Evolutionary conservation across 139 green algal species (phyloP).

Genomic region (Auxenochlorella pyrenoidosa): DNA sequence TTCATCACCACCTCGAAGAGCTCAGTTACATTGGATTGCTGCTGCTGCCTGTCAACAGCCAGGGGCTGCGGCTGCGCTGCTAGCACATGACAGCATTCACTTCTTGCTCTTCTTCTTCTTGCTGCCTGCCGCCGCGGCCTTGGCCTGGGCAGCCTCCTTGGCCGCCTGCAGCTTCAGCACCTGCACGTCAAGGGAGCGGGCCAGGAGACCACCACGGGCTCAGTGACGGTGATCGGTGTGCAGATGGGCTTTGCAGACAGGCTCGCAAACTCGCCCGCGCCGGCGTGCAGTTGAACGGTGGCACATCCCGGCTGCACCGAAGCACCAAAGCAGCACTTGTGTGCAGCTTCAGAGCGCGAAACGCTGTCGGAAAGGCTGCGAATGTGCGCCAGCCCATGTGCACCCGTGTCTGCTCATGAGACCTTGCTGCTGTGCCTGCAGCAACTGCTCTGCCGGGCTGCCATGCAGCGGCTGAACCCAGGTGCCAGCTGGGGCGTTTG

Average conservation of each 20-base stretch:
- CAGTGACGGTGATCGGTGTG: too few species aligned
- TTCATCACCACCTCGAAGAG: neutral
- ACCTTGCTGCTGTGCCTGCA: too few species aligned
- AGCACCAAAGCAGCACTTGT: too few species aligned
- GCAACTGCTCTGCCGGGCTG: too few species aligned
- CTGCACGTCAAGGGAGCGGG: conserved; percentile 21
- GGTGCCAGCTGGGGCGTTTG: too few species aligned
- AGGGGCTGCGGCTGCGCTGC: neutral
- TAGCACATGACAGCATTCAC: conserved; percentile 4
- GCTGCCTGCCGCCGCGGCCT: conserved; percentile 29
- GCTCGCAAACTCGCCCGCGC: too few species aligned
- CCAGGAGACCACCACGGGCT: neutral
- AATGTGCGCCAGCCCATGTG: too few species aligned
- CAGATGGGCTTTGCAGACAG: neutral
- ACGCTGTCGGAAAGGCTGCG: too few species aligned
- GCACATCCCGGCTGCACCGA: too few species aligned
- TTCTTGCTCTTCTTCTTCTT: conserved; percentile 48
- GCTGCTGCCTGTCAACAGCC: neutral
- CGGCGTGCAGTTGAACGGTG: too few species aligned
- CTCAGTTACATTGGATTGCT: neutral
- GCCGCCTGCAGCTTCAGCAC: conserved; percentile 85
- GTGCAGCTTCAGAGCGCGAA: neutral
- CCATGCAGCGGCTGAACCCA: neutral
- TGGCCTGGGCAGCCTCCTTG: conserved; percentile 58
- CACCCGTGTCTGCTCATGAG: too few species aligned